Percentiles rank a stretch among this genome's conserved stretches.
phyloP scores from a whole-genome alignment of 1,284 basidiomycete genomes.

The Kwoniella shivajii region DNA sequence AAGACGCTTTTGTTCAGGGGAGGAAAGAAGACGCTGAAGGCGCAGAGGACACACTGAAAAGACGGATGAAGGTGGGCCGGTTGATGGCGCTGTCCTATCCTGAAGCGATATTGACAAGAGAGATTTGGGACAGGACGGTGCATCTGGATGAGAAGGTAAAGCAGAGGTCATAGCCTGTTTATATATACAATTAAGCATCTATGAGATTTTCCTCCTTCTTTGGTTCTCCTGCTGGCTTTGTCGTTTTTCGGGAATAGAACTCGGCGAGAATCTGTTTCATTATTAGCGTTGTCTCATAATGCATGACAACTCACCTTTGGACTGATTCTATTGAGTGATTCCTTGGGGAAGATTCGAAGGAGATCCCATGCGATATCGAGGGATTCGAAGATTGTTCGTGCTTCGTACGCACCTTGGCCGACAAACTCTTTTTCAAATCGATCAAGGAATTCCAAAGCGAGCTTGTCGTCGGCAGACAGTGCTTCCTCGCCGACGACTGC shows the following conservation, averaged over 20 bases:
- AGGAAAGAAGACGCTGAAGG: slow-evolving; percentile 28
- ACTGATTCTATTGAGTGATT: slow-evolving; percentile 93
- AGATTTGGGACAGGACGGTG: slow-evolving; percentile 40
- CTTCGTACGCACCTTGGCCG: slow-evolving; percentile 92
- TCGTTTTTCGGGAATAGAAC: slow-evolving; percentile 59
- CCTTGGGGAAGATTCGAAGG: slow-evolving; percentile 97
- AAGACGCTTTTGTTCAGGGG: slow-evolving; percentile 45
- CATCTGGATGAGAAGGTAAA: slow-evolving; percentile 33
- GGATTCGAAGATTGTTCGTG: slow-evolving; percentile 95
- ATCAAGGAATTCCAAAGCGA: slow-evolving; percentile 85
- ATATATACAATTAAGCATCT: slow-evolving; percentile 26
- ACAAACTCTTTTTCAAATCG: slow-evolving; percentile 95
- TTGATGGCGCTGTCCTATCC: slow-evolving; percentile 43
- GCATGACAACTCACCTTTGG: slow-evolving; percentile 59
- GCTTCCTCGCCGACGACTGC: slow-evolving; percentile 99
- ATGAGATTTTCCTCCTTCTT: slow-evolving; percentile 58
- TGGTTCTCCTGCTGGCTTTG: slow-evolving; percentile 55
- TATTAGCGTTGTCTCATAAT: slow-evolving; percentile 6
- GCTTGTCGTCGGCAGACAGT: slow-evolving; percentile 87
- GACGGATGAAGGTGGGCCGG: slow-evolving; percentile 51
- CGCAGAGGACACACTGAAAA: slow-evolving; percentile 38
- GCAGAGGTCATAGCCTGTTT: background rate
- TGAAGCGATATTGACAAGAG: slow-evolving; percentile 26
- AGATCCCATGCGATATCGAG: slow-evolving; percentile 97
- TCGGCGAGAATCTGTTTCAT: slow-evolving; percentile 36